phyloP scores from a whole-genome alignment of 2,329 filamentous ascomycete genomes.

The Hypoxylon sp. region DNA sequence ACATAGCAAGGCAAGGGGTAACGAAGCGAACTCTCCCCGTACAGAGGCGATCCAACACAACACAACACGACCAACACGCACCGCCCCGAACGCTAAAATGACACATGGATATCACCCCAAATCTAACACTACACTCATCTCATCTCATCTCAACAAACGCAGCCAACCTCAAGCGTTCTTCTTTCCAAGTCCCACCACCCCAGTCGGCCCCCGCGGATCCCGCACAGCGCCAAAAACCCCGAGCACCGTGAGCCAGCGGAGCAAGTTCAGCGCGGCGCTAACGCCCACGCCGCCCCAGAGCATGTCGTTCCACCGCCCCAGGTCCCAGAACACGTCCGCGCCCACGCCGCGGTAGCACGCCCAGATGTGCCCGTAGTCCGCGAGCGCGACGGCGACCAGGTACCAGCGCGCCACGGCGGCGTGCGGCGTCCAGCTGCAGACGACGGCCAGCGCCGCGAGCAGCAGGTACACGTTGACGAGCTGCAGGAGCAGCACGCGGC shows the following conservation, averaged over 20 bases:
- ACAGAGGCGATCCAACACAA: background rate
- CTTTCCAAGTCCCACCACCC: background rate
- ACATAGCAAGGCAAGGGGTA: background rate
- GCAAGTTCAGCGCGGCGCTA: constrained; percentile 48
- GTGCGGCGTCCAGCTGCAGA: constrained; percentile 51
- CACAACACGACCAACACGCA: constrained; percentile 10
- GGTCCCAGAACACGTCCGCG: constrained; percentile 44
- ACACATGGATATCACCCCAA: background rate
- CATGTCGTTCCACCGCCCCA: constrained; percentile 49
- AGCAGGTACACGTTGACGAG: constrained; percentile 52
- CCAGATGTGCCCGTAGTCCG: constrained; percentile 54
- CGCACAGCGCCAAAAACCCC: constrained; percentile 46
- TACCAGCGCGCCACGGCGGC: constrained; percentile 45
- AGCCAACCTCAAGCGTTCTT: constrained; percentile 14
- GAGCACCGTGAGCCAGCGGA: constrained; percentile 47
- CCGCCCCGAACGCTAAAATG: background rate
- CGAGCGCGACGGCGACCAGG: constrained; percentile 49
- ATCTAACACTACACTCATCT: background rate
- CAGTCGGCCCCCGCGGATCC: constrained; percentile 12
- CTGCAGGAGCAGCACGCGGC: constrained; percentile 46
- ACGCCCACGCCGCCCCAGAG: constrained; percentile 48
- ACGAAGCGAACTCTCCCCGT: background rate
- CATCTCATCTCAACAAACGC: background rate
- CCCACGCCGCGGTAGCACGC: constrained; percentile 50
- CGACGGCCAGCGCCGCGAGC: constrained; percentile 48